Conservation (phyloP, 352 stramenopile genomes). For the Phytophthora ohioensis region DNA sequence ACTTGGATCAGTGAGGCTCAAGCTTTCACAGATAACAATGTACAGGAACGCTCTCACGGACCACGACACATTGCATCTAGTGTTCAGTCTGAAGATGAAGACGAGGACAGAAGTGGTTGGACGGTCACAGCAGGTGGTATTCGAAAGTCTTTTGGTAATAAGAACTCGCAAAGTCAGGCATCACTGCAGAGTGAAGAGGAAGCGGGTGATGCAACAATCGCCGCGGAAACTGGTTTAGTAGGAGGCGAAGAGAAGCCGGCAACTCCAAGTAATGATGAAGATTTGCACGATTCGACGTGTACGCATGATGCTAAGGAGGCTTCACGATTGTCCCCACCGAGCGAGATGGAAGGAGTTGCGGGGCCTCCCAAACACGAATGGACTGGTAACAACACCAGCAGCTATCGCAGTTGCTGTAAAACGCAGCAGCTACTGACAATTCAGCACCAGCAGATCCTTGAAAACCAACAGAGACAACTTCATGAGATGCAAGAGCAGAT, state of each 20-base stretch:
- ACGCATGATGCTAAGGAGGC: slow-evolving; percentile 2
- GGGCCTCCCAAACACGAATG: slow-evolving; percentile 9
- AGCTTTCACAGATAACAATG: slow-evolving; percentile 6
- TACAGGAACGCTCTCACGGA: background rate
- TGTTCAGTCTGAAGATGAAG: slow-evolving; percentile 19
- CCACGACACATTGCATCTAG: background rate
- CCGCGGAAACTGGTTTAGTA: background rate
- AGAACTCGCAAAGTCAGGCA: slow-evolving; percentile 18
- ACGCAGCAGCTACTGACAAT: slow-evolving; percentile 72
- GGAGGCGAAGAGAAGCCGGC: slow-evolving; percentile 8
- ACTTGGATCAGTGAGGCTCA: slow-evolving; percentile 4
- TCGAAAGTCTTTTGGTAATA: slow-evolving; percentile 9
- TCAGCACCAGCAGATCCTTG: slow-evolving; percentile 81
- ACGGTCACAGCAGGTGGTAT: slow-evolving; percentile 33
- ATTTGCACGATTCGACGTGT: slow-evolving; percentile 13
- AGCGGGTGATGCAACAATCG: background rate
- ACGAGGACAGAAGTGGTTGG: slow-evolving; percentile 33
- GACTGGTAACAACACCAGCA: slow-evolving; percentile 21
- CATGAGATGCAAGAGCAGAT: slow-evolving; percentile 83
- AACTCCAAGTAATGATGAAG: slow-evolving; percentile 3
- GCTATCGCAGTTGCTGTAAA: slow-evolving; percentile 62
- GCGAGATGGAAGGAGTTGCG: slow-evolving; percentile 9
- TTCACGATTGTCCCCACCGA: slow-evolving; percentile 4
- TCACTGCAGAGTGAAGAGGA: slow-evolving; percentile 10
- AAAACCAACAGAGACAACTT: slow-evolving; percentile 78